These are phyloP conservation scores for Dactylellina parvicollis DNA, from an alignment of 2,329 filamentous ascomycete species.

Conservation along the genomic window DNA sequence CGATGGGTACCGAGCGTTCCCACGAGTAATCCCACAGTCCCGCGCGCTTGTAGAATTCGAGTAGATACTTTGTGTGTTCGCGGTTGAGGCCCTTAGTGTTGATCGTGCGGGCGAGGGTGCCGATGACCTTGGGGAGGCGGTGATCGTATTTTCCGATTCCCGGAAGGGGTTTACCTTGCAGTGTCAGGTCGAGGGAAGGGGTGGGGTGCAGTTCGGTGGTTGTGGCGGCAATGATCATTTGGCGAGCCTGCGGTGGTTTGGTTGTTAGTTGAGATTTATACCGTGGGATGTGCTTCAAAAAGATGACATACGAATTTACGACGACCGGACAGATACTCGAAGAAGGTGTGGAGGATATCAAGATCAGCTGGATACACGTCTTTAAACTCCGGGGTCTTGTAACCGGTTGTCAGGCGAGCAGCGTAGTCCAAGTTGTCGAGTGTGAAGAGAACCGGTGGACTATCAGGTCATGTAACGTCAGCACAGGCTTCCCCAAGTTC, in stretches of 20 bases:
- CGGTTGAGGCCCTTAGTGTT: conserved; percentile 29
- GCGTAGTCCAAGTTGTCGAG: conserved; percentile 83
- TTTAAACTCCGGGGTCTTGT: conserved; percentile 76
- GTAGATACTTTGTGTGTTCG: conserved; percentile 33
- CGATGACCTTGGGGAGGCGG: conserved; percentile 62
- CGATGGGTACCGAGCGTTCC: conserved; percentile 34
- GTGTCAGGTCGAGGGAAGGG: conserved; percentile 59
- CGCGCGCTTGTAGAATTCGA: conserved; percentile 47
- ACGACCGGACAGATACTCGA: conserved; percentile 74
- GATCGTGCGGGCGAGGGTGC: conserved; percentile 31
- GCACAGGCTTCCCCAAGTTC: neutral
- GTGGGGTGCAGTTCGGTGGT: conserved; percentile 65
- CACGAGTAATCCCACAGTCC: conserved; percentile 48
- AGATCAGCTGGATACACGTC: conserved; percentile 88
- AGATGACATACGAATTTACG: conserved; percentile 63
- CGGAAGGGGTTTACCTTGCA: conserved; percentile 56
- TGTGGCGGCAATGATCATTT: conserved; percentile 75
- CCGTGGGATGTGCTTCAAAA: neutral
- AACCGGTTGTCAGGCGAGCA: conserved; percentile 77
- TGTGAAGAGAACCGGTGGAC: conserved; percentile 75
- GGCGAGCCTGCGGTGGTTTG: conserved; percentile 66
- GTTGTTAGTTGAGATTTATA: conserved; percentile 61
- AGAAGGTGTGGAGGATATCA: conserved; percentile 76
- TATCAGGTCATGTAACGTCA: conserved; percentile 63
- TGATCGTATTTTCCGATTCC: conserved; percentile 62